Percentiles rank a stretch among this genome's conserved stretches.
Conservation (phyloP, 2,329 filamentous ascomycete genomes). For the Colletotrichum australisinense region DNA sequence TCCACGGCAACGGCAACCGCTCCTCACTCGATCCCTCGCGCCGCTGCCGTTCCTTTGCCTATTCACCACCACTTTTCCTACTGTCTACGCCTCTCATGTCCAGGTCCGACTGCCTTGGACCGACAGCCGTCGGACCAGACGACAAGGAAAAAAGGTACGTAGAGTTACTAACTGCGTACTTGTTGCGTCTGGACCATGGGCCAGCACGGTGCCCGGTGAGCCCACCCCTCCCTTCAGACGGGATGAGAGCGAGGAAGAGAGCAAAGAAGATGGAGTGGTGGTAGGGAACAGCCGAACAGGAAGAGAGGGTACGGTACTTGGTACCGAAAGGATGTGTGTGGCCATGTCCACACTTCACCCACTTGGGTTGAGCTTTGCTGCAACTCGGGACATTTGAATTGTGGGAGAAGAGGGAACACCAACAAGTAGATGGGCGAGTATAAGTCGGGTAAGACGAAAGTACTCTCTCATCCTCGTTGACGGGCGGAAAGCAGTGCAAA, state of each 20-base stretch:
- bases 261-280: neutral
- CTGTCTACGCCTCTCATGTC: neutral
- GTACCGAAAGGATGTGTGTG: neutral
- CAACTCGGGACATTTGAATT: constrained; percentile 1
- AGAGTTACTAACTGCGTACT: constrained; percentile 18
- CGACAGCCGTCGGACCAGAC: constrained; percentile 24
- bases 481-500: neutral
- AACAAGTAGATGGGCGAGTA: constrained; percentile 22
- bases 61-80: constrained; percentile 14
- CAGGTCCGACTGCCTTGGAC: constrained; percentile 31
- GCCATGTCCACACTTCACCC: constrained; percentile 21
- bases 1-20: constrained; percentile 7
- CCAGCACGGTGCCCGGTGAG: neutral
- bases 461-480: neutral
- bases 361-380: constrained; percentile 19
- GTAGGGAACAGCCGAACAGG: neutral
- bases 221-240: constrained; percentile 25
- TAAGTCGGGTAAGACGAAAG: constrained; percentile 20
- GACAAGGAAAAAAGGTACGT: constrained; percentile 27
- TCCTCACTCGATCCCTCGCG: neutral
- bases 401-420: neutral
- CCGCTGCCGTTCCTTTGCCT: constrained; percentile 13
- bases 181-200: constrained; percentile 19
- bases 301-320: neutral
- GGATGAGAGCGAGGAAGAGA: neutral